phyloP scores from a whole-genome alignment of 2,329 filamentous ascomycete genomes.

The Plenodomus biglobosus region DNA sequence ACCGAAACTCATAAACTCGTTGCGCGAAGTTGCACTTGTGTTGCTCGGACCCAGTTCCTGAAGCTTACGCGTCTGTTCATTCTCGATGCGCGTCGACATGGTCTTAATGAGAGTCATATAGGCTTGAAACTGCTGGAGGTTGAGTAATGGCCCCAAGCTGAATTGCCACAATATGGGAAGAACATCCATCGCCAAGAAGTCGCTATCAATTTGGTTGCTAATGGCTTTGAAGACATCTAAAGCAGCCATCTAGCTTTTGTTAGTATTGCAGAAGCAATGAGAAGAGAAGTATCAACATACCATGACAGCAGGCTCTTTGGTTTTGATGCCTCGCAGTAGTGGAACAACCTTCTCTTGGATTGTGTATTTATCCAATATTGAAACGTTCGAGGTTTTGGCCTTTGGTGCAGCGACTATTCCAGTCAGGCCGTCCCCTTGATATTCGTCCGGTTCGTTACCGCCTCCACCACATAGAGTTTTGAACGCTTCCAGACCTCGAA shows the following conservation, averaged over 20 bases:
- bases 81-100: conserved; percentile 77
- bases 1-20: conserved; percentile 73
- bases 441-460: conserved; percentile 41
- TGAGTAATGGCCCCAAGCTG: conserved; percentile 83
- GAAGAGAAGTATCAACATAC: conserved; percentile 31
- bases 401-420: conserved; percentile 62
- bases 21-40: conserved; percentile 56
- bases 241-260: conserved; percentile 66
- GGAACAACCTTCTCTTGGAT: conserved; percentile 98
- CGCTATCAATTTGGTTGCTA: conserved; percentile 77
- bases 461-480: conserved; percentile 80
- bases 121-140: conserved; percentile 78
- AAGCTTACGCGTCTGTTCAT: conserved; percentile 84
- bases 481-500: conserved; percentile 87
- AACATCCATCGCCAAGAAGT: conserved; percentile 90
- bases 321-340: conserved; percentile 88
- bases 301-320: conserved; percentile 97
- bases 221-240: conserved; percentile 83
- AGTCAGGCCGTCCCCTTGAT: conserved; percentile 69
- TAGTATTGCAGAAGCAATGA: no score
- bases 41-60: conserved; percentile 73
- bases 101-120: conserved; percentile 89
- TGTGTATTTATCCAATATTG: conserved; percentile 92
- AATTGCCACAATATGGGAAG: conserved; percentile 90
- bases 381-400: conserved; percentile 67